Evolutionary conservation across 225 moss, liverwort and hornwort species (phyloP), one percentile per base, ranked within the genome.

Genomic region (Straminergon stramineum): DNA sequence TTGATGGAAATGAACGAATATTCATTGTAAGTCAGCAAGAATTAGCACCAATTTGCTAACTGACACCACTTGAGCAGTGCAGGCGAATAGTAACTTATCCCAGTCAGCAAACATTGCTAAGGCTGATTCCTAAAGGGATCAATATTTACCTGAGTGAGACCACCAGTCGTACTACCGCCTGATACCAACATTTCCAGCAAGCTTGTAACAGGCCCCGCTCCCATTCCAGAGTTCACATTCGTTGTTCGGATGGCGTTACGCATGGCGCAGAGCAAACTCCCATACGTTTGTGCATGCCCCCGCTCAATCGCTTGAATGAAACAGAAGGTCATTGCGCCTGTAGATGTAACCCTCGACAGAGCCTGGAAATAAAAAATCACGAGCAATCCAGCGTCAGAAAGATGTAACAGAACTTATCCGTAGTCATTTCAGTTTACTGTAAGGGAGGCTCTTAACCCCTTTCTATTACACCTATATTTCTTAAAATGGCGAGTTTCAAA

Each of bases 281-380:
- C 95, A 71, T 99, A 99, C 61, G 97, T 97, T 86, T 92, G 93
- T 6, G 90, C 97, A 79, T 94, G 90, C 65, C 94, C 93, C 43
- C 93, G 94, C 91, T 99, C 99, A 87, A 99, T 92, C 65, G 99
- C 97, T 93, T 99, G 97, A 87, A 99, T 99, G 90, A 99, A 99
- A 91, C 97, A 97, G 87, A 94, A 99, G 43, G 99, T 99, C 99
- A 99, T 99, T 76, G 97, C 99, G 56, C 99, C 99, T 24, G 99
- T 99, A 48, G 91, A 96, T 48, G 97, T 96, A 51, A 97, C 95
- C 66, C 89, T 93, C 41, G 99, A 97, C 79, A 99, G 89, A 62
- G 99, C 93, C 98, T 98, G 87, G 62, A 68, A 70, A 74, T 45
- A 18, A 87, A 31, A 90, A 84, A 62, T 56, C 83, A 87, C 55